Evolutionary conservation across 306 rosid genomes (phyloP), one percentile per base, ranked within the genome.

Genomic region (Calophaca sinica): DNA sequence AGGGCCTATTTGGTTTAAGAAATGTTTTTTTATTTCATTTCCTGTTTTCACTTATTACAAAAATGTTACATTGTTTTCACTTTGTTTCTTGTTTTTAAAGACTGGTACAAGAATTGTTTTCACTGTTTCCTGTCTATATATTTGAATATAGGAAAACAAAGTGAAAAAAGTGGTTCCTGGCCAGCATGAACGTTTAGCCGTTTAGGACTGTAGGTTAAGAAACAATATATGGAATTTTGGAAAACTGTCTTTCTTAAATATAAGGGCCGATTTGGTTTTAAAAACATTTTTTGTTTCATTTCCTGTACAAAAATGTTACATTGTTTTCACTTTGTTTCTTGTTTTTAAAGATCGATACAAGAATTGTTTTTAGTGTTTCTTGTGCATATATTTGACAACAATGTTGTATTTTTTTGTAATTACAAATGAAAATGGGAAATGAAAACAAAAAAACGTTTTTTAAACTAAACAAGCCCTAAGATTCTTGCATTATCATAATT

Each of bases 211-310:
- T n/a, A n/a, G n/a, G n/a, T n/a, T n/a, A n/a, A n/a, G n/a, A n/a
- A n/a, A n/a, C n/a, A n/a, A n/a, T n/a, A n/a, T n/a, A n/a, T n/a
- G n/a, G n/a, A n/a, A n/a, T n/a, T n/a, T n/a, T n/a, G n/a, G n/a
- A n/a, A n/a, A n/a, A n/a, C n/a, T n/a, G n/a, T n/a, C n/a, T n/a
- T n/a, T n/a, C n/a, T n/a, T n/a, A n/a, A n/a, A n/a, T n/a, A n/a
- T n/a, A n/a, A n/a, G 60, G 45, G 10, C 73, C 53, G 13, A 1
- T 66, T 68, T 68, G 46, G 58, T 33, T 48, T 28, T 2, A 29
- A 10, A 29, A 31, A 12, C 39, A 2, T 11, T 46, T 66, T 31
- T 66, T 3, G 26, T 12, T 12, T 31, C 26, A 20, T 20, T 20
- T 20, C 26, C 3, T 45, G 12, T 33, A 44, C 9, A 26, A 42